Base-by-base conservation (phyloP, 305 asterid genomes). In the Andrographis paniculata region DNA sequence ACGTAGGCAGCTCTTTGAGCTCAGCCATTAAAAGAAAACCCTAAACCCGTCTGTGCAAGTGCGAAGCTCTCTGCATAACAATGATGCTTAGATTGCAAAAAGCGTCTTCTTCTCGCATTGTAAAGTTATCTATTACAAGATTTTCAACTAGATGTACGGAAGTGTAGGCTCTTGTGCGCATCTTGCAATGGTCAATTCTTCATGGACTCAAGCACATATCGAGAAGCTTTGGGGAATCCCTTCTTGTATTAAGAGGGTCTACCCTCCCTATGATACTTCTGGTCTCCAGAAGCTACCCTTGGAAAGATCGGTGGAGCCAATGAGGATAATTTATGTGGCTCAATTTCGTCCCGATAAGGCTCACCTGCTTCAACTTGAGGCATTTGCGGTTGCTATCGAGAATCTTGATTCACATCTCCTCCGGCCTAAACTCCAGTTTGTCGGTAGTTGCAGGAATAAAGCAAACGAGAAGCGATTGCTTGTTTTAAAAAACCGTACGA, bases 251-350 rank as follows among this genome's bases (percentile, higher is more conserved):
- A 80, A 70, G 73, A 71, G 74, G 49, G 85, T 83, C 37, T 86
- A 80, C 67, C 99, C 99, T 76, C 96, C 95, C 44, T 86, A 96
- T 65, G 94, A 91, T 61, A 80, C 95, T 54, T 83, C 83, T 49
- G 73, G 85, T 48, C 95, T 91, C 54, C 96, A 83, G 95, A 93
- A 85, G 46, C 64, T 77, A 14, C 80, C 78, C 11, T 42, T 77
- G 50, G 78, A 70, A 63, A 67, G 80, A 53, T 55, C 78, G 18
- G 43, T 50, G 45, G 56, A 63, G 22, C 70, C 78, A 57, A 17
- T 65, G 20, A 73, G 65, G 63, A 73, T 77, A 16, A 73, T 77
- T 50, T 73, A 78, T 4, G 80, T 77, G 61, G 80, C 85, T 67
- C 85, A 73, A 47, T 77, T 77, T 71, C 85, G 85, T 65, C 80